Evolutionary conservation across 768 basidiomycete species (phyloP), one percentile per base, ranked within the genome.

Genomic region (Pleurotus giganteus): DNA sequence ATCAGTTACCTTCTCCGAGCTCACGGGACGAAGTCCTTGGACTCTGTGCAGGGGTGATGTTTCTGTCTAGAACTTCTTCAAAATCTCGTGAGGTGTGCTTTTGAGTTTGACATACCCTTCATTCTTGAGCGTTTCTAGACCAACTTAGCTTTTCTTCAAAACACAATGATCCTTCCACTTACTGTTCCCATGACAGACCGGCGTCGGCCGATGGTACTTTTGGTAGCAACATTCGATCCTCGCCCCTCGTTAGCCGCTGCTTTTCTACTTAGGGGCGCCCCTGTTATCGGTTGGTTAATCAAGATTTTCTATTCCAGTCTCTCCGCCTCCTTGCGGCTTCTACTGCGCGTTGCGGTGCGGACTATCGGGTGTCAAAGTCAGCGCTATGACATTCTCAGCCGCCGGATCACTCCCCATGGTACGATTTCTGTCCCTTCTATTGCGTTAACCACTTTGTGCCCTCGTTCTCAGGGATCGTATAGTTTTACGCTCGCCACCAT

Each of bases 271-370:
- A n/a, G n/a, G n/a, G n/a, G 31, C 31, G 6, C 7, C 13, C 31
- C 31, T 32, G 13, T 32, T 13, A 32, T 32, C 31, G 31, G 31
- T 32, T 6, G 7, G 7, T 32, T 32, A 13, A 32, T 32, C 31
- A 13, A 32, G 31, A 32, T 32, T 32, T 13, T 32, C 31, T 32
- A 32, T 32, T 32, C 13, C 31, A 32, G 31, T 32, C 31, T 41
- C 19, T 8, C n/a, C 5, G 39, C 39, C n/a, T n/a, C 39, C 7
- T 17, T 6, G 39, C 19, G 6, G 19, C 19, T 23, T 50, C 47
- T 36, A 36, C 47, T 50, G 47, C 47, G 31, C 47, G 21, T 45
- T 24, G 17, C 32, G 36, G 34, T 50, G 31, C 32, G 29, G 32
- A 21, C 28, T 11, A 36, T n/a, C 47, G 47, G 32, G 47, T 24